Percentiles rank a stretch among this genome's conserved stretches.
These are phyloP conservation scores for Calonectria fujianensis DNA, from an alignment of 2,329 filamentous ascomycete species.

Conservation along the genomic window DNA sequence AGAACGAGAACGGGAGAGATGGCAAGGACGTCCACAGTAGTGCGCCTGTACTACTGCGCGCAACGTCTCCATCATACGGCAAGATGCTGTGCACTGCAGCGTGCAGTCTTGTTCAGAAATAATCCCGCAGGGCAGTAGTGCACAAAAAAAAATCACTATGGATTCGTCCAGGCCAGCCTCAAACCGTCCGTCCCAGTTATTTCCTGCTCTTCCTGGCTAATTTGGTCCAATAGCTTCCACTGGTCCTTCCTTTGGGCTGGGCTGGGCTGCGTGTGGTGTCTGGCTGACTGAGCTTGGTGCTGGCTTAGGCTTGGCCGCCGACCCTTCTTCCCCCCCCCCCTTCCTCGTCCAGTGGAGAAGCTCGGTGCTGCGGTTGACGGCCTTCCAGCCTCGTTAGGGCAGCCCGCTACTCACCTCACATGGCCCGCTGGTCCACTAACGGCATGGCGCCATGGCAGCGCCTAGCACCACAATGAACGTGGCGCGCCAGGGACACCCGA, in stretches of 20 bases:
- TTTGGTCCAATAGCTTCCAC: constrained; percentile 13
- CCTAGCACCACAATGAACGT: constrained; percentile 47
- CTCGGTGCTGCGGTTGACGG: constrained; percentile 25
- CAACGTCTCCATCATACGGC: constrained; percentile 23
- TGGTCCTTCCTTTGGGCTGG: not conserved
- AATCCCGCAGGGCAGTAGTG: constrained; percentile 38
- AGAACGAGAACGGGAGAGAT: not conserved
- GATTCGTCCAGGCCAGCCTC: constrained; percentile 22
- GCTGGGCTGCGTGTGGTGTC: constrained; percentile 6
- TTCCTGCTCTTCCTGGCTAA: constrained; percentile 1
- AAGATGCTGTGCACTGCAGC: constrained; percentile 31
- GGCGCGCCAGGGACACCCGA: constrained; percentile 49
- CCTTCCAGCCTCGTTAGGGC: constrained; percentile 30
- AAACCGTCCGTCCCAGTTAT: constrained; percentile 28
- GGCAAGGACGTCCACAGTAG: not conserved
- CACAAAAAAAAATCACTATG: constrained; percentile 14
- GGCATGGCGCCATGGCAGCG: constrained; percentile 49
- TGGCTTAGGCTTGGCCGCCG: constrained; percentile 13
- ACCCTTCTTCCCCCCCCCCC: not conserved
- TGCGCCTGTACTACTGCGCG: constrained; percentile 19
- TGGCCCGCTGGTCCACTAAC: constrained; percentile 45
- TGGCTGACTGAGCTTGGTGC: constrained; percentile 22
- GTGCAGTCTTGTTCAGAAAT: constrained; percentile 36
- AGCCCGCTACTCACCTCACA: constrained; percentile 31
- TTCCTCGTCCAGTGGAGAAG: constrained; percentile 24